Conservation (phyloP, 228 moss, liverwort and hornwort genomes). For the Sphagnum magellanicum region DNA sequence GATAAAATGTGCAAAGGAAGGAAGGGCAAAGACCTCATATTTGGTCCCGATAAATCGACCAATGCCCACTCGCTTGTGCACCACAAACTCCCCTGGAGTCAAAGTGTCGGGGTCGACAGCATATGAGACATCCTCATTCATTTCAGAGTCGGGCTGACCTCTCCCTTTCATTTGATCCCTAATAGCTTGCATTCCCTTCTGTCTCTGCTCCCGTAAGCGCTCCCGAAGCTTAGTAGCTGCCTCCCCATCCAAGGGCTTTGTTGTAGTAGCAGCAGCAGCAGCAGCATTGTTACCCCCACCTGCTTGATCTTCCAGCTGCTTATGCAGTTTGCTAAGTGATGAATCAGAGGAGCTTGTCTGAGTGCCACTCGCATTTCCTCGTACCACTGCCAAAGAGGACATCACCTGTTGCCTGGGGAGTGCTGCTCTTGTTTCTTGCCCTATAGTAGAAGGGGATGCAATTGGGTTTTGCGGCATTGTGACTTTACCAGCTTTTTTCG, state of each 20-base stretch:
- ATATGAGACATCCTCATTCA: slow-evolving; percentile 49
- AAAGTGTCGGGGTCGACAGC: slow-evolving; percentile 81
- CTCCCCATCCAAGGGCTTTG: slow-evolving; percentile 52
- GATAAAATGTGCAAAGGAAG: no score
- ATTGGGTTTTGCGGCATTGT: no score
- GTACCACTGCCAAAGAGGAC: slow-evolving; percentile 2
- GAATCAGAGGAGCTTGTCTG: slow-evolving; percentile 22
- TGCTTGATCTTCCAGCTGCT: slow-evolving; percentile 66
- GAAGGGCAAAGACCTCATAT: slow-evolving; percentile 35
- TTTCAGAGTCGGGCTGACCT: slow-evolving; percentile 25
- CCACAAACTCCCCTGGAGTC: slow-evolving; percentile 73
- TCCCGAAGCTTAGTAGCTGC: slow-evolving; percentile 60
- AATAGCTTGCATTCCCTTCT: slow-evolving; percentile 75
- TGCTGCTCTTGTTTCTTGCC: no score
- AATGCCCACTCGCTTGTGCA: slow-evolving; percentile 86
- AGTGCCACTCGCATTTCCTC: slow-evolving; percentile 6
- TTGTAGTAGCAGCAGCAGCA: slow-evolving; percentile 10
- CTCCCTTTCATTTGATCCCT: slow-evolving; percentile 55
- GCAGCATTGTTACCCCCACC: slow-evolving; percentile 25
- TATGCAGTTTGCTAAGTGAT: slow-evolving; percentile 61
- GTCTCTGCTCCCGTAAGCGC: slow-evolving; percentile 58
- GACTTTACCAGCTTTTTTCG: no score
- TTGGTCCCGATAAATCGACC: slow-evolving; percentile 89
- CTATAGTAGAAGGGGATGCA: no score
- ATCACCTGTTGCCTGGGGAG: no score